Conservation (phyloP, 73 alveolate species). For the Breviolum minutum region DNA sequence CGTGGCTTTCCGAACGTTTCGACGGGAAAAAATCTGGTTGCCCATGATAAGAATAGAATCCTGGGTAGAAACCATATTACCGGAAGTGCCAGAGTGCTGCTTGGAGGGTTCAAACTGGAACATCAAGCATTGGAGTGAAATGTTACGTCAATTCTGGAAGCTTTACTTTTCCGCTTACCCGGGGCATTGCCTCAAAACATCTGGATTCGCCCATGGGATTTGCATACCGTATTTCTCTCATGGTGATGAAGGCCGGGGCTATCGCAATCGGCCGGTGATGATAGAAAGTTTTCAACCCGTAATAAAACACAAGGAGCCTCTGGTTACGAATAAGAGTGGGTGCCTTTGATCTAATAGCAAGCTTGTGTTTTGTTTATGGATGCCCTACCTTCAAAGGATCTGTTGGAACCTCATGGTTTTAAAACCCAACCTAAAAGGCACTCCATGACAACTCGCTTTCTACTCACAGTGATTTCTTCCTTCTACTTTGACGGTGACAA, state of each 20-base stretch:
- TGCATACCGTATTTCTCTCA: constrained; percentile 16
- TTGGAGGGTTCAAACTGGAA: neutral
- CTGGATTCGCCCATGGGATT: neutral
- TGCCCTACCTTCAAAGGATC: too few relatives aligned
- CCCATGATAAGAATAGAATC: neutral
- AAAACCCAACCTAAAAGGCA: neutral
- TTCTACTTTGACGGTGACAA: constrained; percentile 1
- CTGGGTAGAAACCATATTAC: neutral
- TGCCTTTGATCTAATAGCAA: neutral
- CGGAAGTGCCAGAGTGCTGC: neutral
- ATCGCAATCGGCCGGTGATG: neutral
- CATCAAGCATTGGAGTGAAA: neutral
- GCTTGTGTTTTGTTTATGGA: neutral
- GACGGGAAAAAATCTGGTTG: neutral
- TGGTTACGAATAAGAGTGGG: neutral
- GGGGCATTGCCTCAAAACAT: neutral
- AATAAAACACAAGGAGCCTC: neutral
- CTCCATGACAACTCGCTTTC: constrained; percentile 8
- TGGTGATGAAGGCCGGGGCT: constrained; percentile 42
- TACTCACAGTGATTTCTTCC: neutral
- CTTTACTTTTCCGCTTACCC: neutral
- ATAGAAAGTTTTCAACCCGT: constrained; percentile 8
- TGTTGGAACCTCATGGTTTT: too few relatives aligned
- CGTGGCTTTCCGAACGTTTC: neutral
- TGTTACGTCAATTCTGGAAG: neutral